Percentiles rank a stretch among this genome's conserved stretches.
Evolutionary conservation across 2,329 filamentous ascomycete genomes (phyloP).

Genomic region (Colletotrichum abscissum): DNA sequence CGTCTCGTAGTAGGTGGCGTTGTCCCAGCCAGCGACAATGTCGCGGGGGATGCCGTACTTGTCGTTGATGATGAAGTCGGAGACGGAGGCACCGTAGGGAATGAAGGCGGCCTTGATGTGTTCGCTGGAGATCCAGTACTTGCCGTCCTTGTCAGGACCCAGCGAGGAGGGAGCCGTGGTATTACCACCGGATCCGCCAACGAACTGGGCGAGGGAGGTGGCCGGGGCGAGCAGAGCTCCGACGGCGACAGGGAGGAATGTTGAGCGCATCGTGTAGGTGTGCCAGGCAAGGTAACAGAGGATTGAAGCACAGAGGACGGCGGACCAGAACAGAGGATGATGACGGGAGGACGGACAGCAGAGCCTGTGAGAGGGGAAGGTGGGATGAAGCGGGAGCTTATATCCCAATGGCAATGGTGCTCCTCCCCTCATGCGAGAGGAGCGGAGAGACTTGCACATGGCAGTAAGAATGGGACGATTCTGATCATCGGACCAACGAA

Average conservation of each 20-base stretch:
- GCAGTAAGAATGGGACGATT: conserved; percentile 20
- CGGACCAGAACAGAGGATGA: conserved; percentile 23
- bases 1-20: conserved; percentile 75
- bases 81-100: conserved; percentile 78
- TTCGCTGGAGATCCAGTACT: conserved; percentile 78
- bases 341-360: conserved; percentile 16
- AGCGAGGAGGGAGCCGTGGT: conserved; percentile 36
- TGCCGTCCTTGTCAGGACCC: conserved; percentile 68
- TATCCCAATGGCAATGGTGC: conserved; percentile 13
- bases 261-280: conserved; percentile 28
- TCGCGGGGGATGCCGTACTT: conserved; percentile 76
- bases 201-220: conserved; percentile 42
- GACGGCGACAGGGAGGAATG: conserved; percentile 22
- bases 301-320: conserved; percentile 16
- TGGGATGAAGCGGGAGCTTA: conserved; percentile 32
- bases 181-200: conserved; percentile 36
- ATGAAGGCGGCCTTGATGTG: conserved; percentile 78
- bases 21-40: conserved; percentile 80
- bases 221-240: conserved; percentile 43
- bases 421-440: conserved; percentile 15
- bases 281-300: conserved; percentile 28
- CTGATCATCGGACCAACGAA: conserved; percentile 24
- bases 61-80: conserved; percentile 78
- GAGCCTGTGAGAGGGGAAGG: conserved; percentile 17
- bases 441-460: conserved; percentile 23